phyloP scores from a whole-genome alignment of 345 rosid species.

The Eucalyptus cladocalyx region DNA sequence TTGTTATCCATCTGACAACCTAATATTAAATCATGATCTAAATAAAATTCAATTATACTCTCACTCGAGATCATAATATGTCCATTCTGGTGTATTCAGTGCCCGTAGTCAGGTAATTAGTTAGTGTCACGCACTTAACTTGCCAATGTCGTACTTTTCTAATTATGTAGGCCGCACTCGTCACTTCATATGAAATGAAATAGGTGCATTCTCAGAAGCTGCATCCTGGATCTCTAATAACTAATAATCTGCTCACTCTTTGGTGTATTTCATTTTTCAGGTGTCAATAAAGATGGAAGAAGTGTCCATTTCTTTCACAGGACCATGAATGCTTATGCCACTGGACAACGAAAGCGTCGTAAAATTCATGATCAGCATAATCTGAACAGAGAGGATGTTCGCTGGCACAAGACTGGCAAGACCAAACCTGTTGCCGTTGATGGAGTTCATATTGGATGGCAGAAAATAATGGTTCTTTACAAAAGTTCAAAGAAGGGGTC shows the following conservation, averaged over 20 bases:
- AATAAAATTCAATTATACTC: background rate
- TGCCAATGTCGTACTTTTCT: background rate
- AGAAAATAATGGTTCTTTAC: conserved; percentile 93
- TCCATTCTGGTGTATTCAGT: background rate
- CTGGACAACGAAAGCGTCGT: conserved; percentile 90
- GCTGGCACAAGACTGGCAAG: conserved; percentile 99
- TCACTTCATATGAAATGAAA: background rate
- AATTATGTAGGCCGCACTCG: background rate
- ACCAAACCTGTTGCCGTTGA: conserved; percentile 50
- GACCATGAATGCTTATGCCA: conserved; percentile 76
- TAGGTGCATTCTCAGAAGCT: background rate
- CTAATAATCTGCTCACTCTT: background rate
- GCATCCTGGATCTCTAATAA: background rate
- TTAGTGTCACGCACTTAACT: background rate
- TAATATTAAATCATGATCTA: background rate
- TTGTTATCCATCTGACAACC: background rate
- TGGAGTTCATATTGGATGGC: conserved; percentile 66
- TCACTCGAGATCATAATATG: background rate
- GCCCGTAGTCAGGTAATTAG: background rate
- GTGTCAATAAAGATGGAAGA: conserved; percentile 79
- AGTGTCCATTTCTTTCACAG: conserved; percentile 69
- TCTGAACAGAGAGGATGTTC: conserved; percentile 40
- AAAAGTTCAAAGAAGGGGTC: conserved; percentile 53
- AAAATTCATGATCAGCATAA: conserved; percentile 41
- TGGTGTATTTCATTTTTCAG: conserved; percentile 17